Evolutionary conservation across 2,329 filamentous ascomycete genomes (phyloP), one percentile per base, ranked within the genome.

Genomic region (Alternaria sp.): DNA sequence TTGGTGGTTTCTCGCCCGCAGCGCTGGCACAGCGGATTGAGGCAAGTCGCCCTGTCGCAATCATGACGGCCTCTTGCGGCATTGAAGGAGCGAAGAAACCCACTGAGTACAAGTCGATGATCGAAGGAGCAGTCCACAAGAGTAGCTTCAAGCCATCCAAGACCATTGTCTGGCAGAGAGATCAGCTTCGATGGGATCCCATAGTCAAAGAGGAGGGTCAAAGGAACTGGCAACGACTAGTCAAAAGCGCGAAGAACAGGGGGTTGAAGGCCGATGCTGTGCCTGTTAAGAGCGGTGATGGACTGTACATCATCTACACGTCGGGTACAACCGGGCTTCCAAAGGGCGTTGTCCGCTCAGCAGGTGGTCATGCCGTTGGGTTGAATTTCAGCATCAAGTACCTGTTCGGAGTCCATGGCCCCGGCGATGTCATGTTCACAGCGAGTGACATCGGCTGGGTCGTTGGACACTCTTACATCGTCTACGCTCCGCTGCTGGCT

Each of bases 401-500:
- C 70, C 81, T 96, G 5, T 97, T 97, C 74, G 89, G 90, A 49
- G 89, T 97, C 56, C 89, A 91, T 63, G 93, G 93, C 0, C 92
- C 93, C 0, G 92, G 93, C 0, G 93, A 97, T 76, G 92, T 96
- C 64, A 88, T 91, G 79, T 90, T 93, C 76, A 91, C 89, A 6
- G 90, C 91, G 1, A 93, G 90, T 13, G 94, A 98, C 74, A 95
- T 97, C 60, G 95, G 94, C 30, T 97, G 94, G 95, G 93, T 94
- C 0, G 92, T 96, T 0, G 92, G 92, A 3, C 76, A 79, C 36
- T 78, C 76, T 6, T 97, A 96, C 77, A 97, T 97, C 66, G 84
- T 97, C 12, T 97, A 97, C 75, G 94, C 89, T 5, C 94, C 94
- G 12, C 86, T 98, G 6, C 86, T 97, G 2, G 88, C 91, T 0